These are phyloP conservation scores for Penicillium soppii DNA, from an alignment of 495 filamentous ascomycete species.

Conservation along the genomic window DNA sequence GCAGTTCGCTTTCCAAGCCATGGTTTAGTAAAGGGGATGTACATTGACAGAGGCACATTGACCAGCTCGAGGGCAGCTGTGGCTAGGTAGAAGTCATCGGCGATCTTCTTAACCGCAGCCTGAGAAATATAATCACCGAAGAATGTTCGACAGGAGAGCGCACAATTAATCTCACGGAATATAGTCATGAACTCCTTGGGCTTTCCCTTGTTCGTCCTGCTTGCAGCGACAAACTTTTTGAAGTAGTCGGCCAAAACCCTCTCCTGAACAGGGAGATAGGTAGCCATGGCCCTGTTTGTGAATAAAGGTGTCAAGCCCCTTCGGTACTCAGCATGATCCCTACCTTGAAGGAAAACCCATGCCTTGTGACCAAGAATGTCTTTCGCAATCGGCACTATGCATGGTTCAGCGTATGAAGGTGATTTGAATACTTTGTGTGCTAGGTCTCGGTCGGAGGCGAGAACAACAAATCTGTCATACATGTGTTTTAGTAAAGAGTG, in stretches of 20 bases:
- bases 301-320: constrained; percentile 89
- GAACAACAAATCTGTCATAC: constrained; percentile 77
- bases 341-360: constrained; percentile 94
- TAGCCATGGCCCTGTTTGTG: constrained; percentile 79
- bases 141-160: constrained; percentile 71
- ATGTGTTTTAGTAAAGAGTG: not conserved
- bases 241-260: constrained; percentile 82
- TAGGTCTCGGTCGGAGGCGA: constrained; percentile 88
- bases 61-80: constrained; percentile 92
- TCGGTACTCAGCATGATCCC: constrained; percentile 85
- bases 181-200: constrained; percentile 76
- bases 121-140: constrained; percentile 44
- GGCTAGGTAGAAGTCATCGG: constrained; percentile 90
- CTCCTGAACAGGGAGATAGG: constrained; percentile 86
- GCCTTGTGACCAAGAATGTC: constrained; percentile 83
- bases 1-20: constrained; percentile 91
- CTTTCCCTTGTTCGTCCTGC: constrained; percentile 57
- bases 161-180: constrained; percentile 91
- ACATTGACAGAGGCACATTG: constrained; percentile 80
- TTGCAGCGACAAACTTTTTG: constrained; percentile 65
- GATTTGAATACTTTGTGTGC: constrained; percentile 94
- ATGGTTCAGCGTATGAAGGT: constrained; percentile 82
- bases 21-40: constrained; percentile 88
- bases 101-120: constrained; percentile 80
- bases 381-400: constrained; percentile 85